Evolutionary conservation across 331 rosid genomes (phyloP).

Genomic region (Stylosanthes scabra): DNA sequence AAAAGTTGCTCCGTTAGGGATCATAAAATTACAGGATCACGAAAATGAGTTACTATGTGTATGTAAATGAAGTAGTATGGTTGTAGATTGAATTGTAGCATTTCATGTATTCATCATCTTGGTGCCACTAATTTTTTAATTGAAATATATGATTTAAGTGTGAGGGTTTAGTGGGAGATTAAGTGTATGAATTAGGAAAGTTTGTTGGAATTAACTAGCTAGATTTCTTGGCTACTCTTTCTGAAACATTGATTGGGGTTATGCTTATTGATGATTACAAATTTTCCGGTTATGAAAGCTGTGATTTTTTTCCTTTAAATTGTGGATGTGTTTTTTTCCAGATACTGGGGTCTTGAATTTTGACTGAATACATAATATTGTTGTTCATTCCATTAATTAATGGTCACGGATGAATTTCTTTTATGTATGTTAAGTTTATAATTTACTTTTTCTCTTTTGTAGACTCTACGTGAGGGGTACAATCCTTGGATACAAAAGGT

Average conservation of each 20-base stretch:
- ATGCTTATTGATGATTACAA: background rate
- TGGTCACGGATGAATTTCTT: too few relatives aligned
- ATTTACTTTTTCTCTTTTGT: background rate
- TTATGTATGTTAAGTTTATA: constrained; percentile 15
- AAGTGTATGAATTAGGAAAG: background rate
- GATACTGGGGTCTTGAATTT: background rate
- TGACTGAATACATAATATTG: background rate
- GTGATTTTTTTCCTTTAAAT: background rate
- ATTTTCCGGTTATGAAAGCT: background rate
- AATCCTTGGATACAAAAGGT: constrained; percentile 97
- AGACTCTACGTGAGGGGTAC: constrained; percentile 91
- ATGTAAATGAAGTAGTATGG: background rate
- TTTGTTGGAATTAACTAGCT: background rate
- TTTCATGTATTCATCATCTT: background rate
- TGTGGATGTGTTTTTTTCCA: background rate
- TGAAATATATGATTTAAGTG: background rate
- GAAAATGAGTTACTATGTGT: background rate
- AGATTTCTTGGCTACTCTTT: too few relatives aligned
- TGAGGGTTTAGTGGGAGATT: background rate
- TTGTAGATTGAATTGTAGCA: background rate
- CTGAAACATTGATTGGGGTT: background rate
- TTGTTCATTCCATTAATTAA: background rate
- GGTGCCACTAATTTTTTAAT: background rate
- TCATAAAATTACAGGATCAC: background rate
- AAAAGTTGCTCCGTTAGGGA: background rate